These are phyloP conservation scores for Escallonia herrerae DNA, from an alignment of 129 eudicot genomes.

Conservation along the genomic window DNA sequence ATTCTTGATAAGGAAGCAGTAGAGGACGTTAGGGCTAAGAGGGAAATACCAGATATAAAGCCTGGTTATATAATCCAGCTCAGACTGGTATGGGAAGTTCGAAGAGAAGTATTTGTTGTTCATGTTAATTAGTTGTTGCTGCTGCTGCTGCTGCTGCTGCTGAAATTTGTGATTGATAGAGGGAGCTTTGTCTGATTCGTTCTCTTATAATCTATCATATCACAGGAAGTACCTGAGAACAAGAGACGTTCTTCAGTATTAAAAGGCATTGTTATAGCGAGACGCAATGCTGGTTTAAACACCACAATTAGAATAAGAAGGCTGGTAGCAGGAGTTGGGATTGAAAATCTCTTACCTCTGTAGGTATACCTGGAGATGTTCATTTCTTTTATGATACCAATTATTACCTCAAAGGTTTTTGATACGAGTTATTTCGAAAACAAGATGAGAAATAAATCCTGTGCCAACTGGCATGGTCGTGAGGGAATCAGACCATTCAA, in stretches of 20 bases:
- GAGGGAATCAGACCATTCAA: too few species aligned
- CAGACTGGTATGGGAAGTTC: conserved; percentile 50
- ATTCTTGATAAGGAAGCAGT: conserved; percentile 86
- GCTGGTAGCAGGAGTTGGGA: conserved; percentile 76
- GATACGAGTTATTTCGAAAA: too few species aligned
- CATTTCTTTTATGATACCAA: too few species aligned
- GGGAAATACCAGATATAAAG: conserved; percentile 87
- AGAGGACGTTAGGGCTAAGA: conserved; percentile 48
- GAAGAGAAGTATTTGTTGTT: neutral
- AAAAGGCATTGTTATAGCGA: conserved; percentile 87
- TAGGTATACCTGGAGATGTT: conserved; percentile 28
- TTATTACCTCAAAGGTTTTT: too few species aligned
- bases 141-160: neutral
- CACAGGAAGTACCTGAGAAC: conserved; percentile 91
- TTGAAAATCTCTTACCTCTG: conserved; percentile 82
- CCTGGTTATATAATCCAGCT: conserved; percentile 92
- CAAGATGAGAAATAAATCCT: too few species aligned
- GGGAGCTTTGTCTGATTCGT: conserved; percentile 2
- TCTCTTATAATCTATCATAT: conserved; percentile 14
- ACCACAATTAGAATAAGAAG: conserved; percentile 88
- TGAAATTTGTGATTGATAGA: neutral
- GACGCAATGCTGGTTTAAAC: conserved; percentile 79
- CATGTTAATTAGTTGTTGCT: neutral
- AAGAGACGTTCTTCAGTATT: conserved; percentile 67
- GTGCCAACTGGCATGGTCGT: too few species aligned